phyloP scores from a whole-genome alignment of 139 green algal species.

The Chlorella sp. region DNA sequence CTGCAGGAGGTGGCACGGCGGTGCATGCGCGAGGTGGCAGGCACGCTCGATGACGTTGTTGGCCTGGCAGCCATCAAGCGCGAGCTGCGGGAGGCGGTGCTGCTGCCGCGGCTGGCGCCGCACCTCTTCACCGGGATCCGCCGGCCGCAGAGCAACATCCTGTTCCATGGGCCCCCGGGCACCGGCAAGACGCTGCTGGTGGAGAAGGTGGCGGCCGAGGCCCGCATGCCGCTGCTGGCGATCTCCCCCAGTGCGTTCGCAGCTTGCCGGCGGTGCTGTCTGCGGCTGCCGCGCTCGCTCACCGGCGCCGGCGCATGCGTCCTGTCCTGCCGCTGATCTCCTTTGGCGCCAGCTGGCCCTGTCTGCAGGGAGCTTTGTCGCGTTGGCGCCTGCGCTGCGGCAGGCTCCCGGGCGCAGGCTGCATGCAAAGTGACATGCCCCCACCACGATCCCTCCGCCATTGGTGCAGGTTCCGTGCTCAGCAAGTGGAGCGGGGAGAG shows the following conservation, averaged over 20 bases:
- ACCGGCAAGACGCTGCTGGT: conserved; percentile 68
- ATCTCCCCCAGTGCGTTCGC: conserved; percentile 54
- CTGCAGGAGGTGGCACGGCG: conserved; percentile 20
- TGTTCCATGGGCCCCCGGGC: conserved; percentile 59
- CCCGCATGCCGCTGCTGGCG: conserved; percentile 49
- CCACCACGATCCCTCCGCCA: too few relatives aligned
- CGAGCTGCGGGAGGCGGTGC: conserved; percentile 55
- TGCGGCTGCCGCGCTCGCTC: too few relatives aligned
- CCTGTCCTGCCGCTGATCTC: too few relatives aligned
- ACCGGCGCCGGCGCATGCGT: too few relatives aligned
- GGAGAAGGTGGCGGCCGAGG: conserved; percentile 64
- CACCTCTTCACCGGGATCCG: conserved; percentile 62
- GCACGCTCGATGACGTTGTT: conserved; percentile 50
- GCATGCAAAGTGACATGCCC: too few relatives aligned
- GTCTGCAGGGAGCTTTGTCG: too few relatives aligned
- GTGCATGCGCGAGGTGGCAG: conserved; percentile 31
- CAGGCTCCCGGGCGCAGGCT: too few relatives aligned
- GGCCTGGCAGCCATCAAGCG: conserved; percentile 40
- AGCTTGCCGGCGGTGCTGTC: too few relatives aligned
- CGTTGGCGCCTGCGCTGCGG: too few relatives aligned
- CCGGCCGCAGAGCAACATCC: conserved; percentile 49
- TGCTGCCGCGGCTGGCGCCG: conserved; percentile 55
- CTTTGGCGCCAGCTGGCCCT: too few relatives aligned
- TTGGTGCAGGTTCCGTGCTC: too few relatives aligned
- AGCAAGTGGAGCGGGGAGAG: conserved; percentile 67